Percentiles rank a stretch among this genome's conserved stretches.
phyloP scores from a whole-genome alignment of 768 basidiomycete species.

The Hericium erinaceus region DNA sequence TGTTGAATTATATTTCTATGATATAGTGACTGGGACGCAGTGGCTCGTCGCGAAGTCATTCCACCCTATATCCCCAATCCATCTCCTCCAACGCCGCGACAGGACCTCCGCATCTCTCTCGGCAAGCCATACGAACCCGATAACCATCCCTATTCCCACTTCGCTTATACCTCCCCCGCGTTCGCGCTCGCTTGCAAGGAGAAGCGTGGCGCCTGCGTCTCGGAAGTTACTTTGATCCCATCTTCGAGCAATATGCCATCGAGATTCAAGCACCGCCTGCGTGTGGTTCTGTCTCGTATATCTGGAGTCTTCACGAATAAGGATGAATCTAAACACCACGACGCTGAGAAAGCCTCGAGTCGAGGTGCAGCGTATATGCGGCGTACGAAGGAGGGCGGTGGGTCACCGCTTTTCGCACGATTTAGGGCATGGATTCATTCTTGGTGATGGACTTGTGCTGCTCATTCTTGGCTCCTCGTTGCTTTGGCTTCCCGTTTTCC shows the following conservation, averaged over 20 bases:
- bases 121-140: constrained; percentile 8
- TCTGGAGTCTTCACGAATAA: constrained; percentile 1
- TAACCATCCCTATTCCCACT: neutral
- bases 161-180: neutral
- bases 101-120: constrained; percentile 6
- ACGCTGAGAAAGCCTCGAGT: neutral
- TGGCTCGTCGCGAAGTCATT: constrained; percentile 1
- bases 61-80: constrained; percentile 6
- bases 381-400: neutral
- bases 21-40: constrained; percentile 8
- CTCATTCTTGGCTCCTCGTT: no score
- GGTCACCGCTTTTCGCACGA: neutral
- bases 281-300: neutral
- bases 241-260: no score
- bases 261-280: no score
- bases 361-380: neutral
- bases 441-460: neutral
- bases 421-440: neutral
- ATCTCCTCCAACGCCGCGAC: neutral
- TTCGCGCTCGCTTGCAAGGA: neutral
- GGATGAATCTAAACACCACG: neutral
- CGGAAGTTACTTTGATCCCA: no score
- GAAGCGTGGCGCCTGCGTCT: no score
- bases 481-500: no score
- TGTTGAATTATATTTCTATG: no score